These are phyloP conservation scores for Aurifilum marmelostoma DNA, from an alignment of 2,329 filamentous ascomycete genomes.

Conservation along the genomic window DNA sequence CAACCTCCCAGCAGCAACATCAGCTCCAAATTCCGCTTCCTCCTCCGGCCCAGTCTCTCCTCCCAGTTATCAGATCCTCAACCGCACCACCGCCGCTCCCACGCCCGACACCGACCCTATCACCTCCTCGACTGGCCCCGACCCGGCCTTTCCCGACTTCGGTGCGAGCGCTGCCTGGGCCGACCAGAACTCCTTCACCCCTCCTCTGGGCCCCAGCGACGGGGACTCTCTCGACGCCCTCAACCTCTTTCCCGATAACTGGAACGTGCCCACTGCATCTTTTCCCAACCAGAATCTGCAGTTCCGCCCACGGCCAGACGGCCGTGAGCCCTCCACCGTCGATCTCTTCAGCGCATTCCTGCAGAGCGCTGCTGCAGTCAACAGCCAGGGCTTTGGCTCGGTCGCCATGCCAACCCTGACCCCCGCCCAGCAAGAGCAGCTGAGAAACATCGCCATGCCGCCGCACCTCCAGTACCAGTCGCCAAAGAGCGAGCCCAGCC, in stretches of 20 bases:
- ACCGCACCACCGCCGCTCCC: conserved; percentile 15
- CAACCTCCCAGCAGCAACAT: conserved; percentile 15
- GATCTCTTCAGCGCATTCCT: conserved; percentile 28
- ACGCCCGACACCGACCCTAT: conserved; percentile 18
- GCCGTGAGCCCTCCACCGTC: conserved; percentile 11
- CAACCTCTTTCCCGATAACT: conserved; percentile 27
- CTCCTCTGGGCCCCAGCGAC: conserved; percentile 27
- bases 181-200: conserved; percentile 26
- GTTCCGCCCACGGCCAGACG: conserved; percentile 22
- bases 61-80: conserved; percentile 18
- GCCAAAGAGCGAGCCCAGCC: conserved; percentile 60
- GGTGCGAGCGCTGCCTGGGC: conserved; percentile 21
- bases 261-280: conserved; percentile 26
- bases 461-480: conserved; percentile 63
- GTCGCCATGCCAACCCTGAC: conserved; percentile 50
- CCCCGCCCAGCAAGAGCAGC: conserved; percentile 62
- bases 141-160: conserved; percentile 23
- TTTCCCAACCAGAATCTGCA: conserved; percentile 26
- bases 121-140: conserved; percentile 24
- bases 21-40: conserved; percentile 24
- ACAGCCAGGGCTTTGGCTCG: conserved; percentile 37
- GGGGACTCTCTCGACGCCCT: conserved; percentile 23
- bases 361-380: conserved; percentile 31
- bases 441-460: conserved; percentile 68
- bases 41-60: conserved; percentile 23